These are phyloP conservation scores for Candida hungchunana DNA, from an alignment of 805 yeast genomes.

Conservation along the genomic window DNA sequence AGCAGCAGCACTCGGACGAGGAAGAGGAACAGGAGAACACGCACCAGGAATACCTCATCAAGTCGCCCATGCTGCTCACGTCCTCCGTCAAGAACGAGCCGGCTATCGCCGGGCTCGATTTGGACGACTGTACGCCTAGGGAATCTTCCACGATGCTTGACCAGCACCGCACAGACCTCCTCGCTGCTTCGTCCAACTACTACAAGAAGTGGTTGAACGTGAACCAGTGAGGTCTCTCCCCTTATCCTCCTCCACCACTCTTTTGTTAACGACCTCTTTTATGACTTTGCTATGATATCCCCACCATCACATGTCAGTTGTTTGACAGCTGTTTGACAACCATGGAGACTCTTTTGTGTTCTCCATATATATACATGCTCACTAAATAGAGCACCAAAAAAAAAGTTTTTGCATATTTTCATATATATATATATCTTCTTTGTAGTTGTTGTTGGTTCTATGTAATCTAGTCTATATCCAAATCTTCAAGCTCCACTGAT, in stretches of 20 bases:
- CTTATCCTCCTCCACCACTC: no score
- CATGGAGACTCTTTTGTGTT: no score
- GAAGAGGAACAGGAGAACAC: slow-evolving; percentile 14
- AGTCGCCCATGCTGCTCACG: slow-evolving; percentile 25
- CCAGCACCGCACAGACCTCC: slow-evolving; percentile 19
- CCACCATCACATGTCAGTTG: no score
- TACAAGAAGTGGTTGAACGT: slow-evolving; percentile 29
- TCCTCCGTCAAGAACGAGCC: slow-evolving; percentile 23
- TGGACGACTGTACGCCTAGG: slow-evolving; percentile 23
- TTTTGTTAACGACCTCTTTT: no score
- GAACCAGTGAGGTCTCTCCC: no score
- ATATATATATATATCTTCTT: no score
- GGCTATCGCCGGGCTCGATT: slow-evolving; percentile 23
- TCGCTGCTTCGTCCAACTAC: slow-evolving; percentile 27
- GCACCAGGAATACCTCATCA: slow-evolving; percentile 26
- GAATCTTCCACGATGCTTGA: slow-evolving; percentile 12
- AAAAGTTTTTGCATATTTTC: no score
- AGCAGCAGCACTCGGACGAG: slow-evolving; percentile 14
- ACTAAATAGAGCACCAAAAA: no score
- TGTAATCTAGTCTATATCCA: slow-evolving; percentile 24
- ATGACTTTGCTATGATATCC: no score
- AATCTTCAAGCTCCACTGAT: slow-evolving; percentile 32
- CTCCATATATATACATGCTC: no score
- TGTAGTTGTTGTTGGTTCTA: no score
- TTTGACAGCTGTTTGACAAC: no score